Conservation (phyloP, 805 yeast species). For the Suhomyces pyralidae region DNA sequence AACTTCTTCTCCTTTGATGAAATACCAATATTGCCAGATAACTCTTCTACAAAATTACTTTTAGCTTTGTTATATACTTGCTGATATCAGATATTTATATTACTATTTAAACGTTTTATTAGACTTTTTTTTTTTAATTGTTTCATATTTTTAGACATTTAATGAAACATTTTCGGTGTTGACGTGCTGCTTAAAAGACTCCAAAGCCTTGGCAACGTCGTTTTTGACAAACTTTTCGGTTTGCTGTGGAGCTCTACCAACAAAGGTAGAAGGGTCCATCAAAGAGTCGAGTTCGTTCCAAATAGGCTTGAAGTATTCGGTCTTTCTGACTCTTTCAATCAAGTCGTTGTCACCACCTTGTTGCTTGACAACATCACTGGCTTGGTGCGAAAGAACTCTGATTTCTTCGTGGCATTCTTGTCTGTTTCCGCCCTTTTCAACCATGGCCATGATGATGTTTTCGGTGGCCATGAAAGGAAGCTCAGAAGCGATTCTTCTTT, state of each 20-base stretch:
- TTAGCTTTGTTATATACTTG: too few species aligned
- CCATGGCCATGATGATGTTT: slow-evolving; percentile 99
- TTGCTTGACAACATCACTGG: slow-evolving; percentile 94
- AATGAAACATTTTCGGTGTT: slow-evolving; percentile 70
- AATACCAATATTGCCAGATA: too few species aligned
- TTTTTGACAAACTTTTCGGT: slow-evolving; percentile 85
- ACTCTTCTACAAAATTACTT: too few species aligned
- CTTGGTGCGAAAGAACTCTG: slow-evolving; percentile 95
- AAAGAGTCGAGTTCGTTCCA: slow-evolving; percentile 77
- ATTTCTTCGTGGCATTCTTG: slow-evolving; percentile 98
- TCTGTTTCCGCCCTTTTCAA: slow-evolving; percentile 94
- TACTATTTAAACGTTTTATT: too few species aligned
- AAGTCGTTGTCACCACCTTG: slow-evolving; percentile 98
- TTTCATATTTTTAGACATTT: slow-evolving; percentile 63
- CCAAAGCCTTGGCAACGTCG: slow-evolving; percentile 82
- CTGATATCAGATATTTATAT: too few species aligned
- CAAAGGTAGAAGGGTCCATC: slow-evolving; percentile 90
- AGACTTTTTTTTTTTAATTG: too few species aligned
- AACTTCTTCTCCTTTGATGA: too few species aligned
- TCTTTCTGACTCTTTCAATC: slow-evolving; percentile 78
- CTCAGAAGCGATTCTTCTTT: slow-evolving; percentile 90
- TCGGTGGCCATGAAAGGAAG: slow-evolving; percentile 99
- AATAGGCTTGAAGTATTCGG: slow-evolving; percentile 83
- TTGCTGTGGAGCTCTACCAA: slow-evolving; percentile 98
- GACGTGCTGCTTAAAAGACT: slow-evolving; percentile 58